Evolutionary conservation across 352 stramenopile genomes (phyloP).

Genomic region (Phytophthora chlamydospora): DNA sequence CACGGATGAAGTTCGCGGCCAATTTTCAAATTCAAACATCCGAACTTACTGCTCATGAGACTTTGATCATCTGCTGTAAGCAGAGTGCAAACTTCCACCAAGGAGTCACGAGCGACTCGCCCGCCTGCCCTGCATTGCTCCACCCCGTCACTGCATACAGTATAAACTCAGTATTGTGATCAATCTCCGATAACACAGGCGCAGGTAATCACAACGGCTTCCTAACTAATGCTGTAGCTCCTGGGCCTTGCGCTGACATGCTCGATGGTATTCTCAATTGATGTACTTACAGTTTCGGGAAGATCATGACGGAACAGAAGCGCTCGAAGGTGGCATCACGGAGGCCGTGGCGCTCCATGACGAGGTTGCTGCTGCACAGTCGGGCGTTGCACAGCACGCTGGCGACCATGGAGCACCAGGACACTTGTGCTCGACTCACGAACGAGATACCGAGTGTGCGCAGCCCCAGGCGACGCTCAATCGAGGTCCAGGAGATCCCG

Average conservation of each 20-base stretch:
- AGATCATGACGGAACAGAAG: conserved; percentile 31
- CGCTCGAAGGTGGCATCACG: conserved; percentile 51
- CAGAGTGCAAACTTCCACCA: conserved; percentile 39
- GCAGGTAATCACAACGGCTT: neutral
- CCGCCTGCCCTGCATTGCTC: neutral
- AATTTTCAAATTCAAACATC: conserved; percentile 42
- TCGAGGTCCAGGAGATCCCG: conserved; percentile 10
- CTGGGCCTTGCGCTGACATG: conserved; percentile 1
- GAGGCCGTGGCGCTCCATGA: conserved; percentile 37
- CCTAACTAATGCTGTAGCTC: neutral
- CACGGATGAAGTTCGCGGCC: conserved; percentile 1
- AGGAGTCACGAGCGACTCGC: conserved; percentile 4
- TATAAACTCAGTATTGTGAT: neutral
- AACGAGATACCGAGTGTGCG: conserved; percentile 23
- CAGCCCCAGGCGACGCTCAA: conserved; percentile 7
- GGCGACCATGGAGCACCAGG: conserved; percentile 42
- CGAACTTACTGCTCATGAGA: conserved; percentile 28
- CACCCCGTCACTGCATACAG: neutral
- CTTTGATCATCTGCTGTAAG: conserved; percentile 6
- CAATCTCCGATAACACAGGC: neutral
- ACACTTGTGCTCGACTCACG: conserved; percentile 32
- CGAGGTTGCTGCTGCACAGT: conserved; percentile 43
- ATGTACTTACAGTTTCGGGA: conserved; percentile 14
- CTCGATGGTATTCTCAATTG: neutral
- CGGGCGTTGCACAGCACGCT: conserved; percentile 41